Conservation (phyloP, 176 grass and related monocot genomes). For the Zea luxurians region DNA sequence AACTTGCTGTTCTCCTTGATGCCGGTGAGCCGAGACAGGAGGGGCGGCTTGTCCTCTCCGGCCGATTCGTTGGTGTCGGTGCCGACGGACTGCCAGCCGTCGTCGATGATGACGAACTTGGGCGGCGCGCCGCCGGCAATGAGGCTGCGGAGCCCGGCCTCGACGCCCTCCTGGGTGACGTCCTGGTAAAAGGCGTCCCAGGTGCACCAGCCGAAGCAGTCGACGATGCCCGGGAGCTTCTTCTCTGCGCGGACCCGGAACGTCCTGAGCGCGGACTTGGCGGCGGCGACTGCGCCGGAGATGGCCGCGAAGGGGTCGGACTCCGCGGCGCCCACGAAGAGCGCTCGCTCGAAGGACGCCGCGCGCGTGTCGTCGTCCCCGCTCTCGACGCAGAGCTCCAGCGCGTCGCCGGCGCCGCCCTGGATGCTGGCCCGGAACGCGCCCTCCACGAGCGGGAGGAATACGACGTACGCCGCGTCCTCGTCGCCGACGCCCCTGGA, state of each 20-base stretch:
- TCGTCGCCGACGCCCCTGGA: slow-evolving; percentile 43
- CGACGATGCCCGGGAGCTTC: slow-evolving; percentile 82
- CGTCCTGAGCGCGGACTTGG: slow-evolving; percentile 54
- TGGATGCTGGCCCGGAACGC: slow-evolving; percentile 83
- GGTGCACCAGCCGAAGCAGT: slow-evolving; percentile 97
- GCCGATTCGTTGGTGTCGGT: slow-evolving; percentile 17
- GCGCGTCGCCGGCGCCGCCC: slow-evolving; percentile 58
- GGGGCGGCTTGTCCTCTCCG: neutral
- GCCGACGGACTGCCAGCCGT: slow-evolving; percentile 85
- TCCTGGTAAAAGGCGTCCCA: slow-evolving; percentile 98
- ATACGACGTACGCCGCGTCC: slow-evolving; percentile 55
- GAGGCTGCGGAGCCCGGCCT: slow-evolving; percentile 74
- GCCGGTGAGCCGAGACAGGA: slow-evolving; percentile 60
- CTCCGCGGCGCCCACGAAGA: slow-evolving; percentile 67
- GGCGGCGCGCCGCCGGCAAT: slow-evolving; percentile 61
- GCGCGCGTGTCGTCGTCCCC: slow-evolving; percentile 62
- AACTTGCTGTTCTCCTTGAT: slow-evolving; percentile 95
- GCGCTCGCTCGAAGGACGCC: slow-evolving; percentile 39
- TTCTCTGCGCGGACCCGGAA: slow-evolving; percentile 70
- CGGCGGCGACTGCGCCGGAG: slow-evolving; percentile 58
- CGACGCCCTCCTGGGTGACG: slow-evolving; percentile 89
- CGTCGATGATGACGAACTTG: slow-evolving; percentile 92
- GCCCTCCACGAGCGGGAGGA: slow-evolving; percentile 85
- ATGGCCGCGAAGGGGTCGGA: slow-evolving; percentile 81
- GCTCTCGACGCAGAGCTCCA: slow-evolving; percentile 89